Base-by-base conservation (phyloP, 805 yeast species). In the Candida alai region DNA sequence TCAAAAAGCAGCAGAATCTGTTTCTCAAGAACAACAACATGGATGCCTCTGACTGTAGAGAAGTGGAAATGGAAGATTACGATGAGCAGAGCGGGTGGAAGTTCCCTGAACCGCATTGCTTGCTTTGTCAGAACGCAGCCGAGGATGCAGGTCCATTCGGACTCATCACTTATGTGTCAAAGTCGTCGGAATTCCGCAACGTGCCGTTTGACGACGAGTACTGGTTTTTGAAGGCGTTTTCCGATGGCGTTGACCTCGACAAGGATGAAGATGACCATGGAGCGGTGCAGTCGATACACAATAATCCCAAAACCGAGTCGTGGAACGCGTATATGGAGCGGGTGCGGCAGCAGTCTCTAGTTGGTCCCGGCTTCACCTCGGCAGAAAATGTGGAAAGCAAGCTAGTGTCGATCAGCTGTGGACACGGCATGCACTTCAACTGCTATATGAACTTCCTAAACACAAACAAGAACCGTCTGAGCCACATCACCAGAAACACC, bases 371-470 rank as follows among this genome's bases (percentile, higher is more conserved):
- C 1, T 86, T 82, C 45, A 76, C 79, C 4, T 49, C 45, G 6
- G 56, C 52, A 13, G 55, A 55, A 14, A 52, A 51, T 27, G 58
- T 60, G 25, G 67, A 73, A 25, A 61, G 62, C 30, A 66, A 68
- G 37, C 54, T 73, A 6, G 70, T 83, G 1, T 66, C 81, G 3
- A 73, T 78, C 40, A 81, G 95, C 33, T 90, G 98, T 63, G 95
- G 96, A 1, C 98, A 90, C 58, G 94, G 95, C 2, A 82, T 90
- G 80, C 98, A 90, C 56, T 77, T 74, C 41, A 68, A 74, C 12
- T 90, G 98, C 52, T 82, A 80, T 48, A 57, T 75, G 34, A 77
- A 78, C 38, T 84, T 78, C 49, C 56, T 82, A 49, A 64, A 67
- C 20, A 72, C 80, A n/a, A 67, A 72, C 27, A 63, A 74, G 33